Evolutionary conservation across 441 rosid genomes (phyloP).

Genomic region (Croton laevigatus): DNA sequence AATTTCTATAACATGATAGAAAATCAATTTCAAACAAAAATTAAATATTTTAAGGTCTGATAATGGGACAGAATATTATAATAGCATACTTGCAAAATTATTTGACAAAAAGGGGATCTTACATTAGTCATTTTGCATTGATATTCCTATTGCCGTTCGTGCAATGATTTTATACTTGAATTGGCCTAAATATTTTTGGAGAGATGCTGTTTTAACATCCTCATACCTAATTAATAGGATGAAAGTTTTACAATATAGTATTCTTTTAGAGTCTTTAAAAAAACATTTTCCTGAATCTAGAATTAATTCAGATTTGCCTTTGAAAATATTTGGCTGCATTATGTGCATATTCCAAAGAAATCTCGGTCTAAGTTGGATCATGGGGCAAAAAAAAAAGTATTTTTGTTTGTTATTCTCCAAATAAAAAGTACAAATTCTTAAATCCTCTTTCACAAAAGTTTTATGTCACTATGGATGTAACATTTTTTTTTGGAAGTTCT

Average conservation of each 20-base stretch:
- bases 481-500: neutral
- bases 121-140: neutral
- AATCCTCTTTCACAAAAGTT: too few relatives aligned
- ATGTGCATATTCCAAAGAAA: neutral
- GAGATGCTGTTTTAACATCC: neutral
- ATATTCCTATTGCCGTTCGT: neutral
- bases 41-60: neutral
- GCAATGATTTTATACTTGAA: neutral
- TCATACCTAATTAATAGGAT: conserved; percentile 5
- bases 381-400: conserved; percentile 1
- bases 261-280: neutral
- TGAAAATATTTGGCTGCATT: conserved; percentile 1
- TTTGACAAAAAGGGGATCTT: neutral
- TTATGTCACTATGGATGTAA: neutral
- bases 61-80: too few relatives aligned
- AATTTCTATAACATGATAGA: neutral
- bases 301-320: neutral
- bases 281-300: neutral
- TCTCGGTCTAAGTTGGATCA: neutral
- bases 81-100: neutral
- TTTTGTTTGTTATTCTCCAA: conserved; percentile 1
- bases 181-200: neutral
- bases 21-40: neutral
- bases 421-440: conserved; percentile 5
- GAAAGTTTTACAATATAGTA: neutral